Evolutionary conservation across 2,329 filamentous ascomycete species (phyloP), one percentile per base, ranked within the genome.

Genomic region (Arthroderma sp.): DNA sequence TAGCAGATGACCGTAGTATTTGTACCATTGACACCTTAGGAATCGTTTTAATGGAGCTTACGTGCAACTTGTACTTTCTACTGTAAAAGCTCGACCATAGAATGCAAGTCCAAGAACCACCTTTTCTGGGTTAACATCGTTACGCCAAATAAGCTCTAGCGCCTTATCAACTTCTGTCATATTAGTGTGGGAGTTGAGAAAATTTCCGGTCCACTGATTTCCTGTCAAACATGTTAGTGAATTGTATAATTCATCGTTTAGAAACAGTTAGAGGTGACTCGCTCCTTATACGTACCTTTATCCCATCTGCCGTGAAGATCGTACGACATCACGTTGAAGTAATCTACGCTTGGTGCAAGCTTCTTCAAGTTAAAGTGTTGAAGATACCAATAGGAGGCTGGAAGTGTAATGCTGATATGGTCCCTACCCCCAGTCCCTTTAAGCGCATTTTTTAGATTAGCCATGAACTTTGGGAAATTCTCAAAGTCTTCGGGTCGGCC

Each of bases 81-180:
- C 47, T 3, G 72, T 78, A 51, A 73, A 78, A 0, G 71, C 70
- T 2, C 76, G 67, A 0, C 74, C 75, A 54, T 79, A 79, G 41
- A 68, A 69, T 1, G 74, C 74, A 0, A 78, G 56, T 0, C 77
- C 77, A 0, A 80, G 62, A 57, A 76, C 76, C 37, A 79, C 63
- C 60, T 79, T 76, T 2, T 54, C 47, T 0, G 73, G 69, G 43
- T 72, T 59, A 0, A 79, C 55, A 1, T 67, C 66, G 35, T 69
- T 71, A 55, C 68, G 74, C 74, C 73, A 78, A 0, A 79, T 58
- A 0, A 73, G 71, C 0, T 69, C 39, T 0, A 72, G 66, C 2
- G 68, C 64, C 2, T 67, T 67, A 1, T 61, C 56, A n/a, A 78
- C 76, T 41, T 78, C 75, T 0, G 63, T 63, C 1, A 79, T 67